These are phyloP conservation scores for Bolboschoenoplectus hybrid DNA, from an alignment of 202 grass and related monocot genomes.

Conservation along the genomic window DNA sequence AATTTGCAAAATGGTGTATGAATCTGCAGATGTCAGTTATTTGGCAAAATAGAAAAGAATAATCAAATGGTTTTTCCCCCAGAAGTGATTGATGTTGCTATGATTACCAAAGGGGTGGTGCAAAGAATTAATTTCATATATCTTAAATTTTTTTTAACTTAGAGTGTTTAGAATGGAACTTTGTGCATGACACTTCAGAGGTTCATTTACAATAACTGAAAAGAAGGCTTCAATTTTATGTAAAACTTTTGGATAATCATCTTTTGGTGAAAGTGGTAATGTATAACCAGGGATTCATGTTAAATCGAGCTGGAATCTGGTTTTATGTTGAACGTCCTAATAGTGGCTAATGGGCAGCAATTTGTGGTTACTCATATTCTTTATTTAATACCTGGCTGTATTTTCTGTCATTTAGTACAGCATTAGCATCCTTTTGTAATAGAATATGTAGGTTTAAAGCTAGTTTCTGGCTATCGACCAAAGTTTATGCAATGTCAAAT, in stretches of 20 bases:
- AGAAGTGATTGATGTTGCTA: not conserved
- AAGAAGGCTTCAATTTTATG: slow-evolving; percentile 2
- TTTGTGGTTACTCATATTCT: not conserved
- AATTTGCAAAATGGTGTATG: slow-evolving; percentile 6
- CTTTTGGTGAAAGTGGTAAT: not conserved
- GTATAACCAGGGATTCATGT: not conserved
- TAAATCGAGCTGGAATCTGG: not conserved
- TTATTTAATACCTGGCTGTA: not conserved
- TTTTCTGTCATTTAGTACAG: slow-evolving; percentile 7
- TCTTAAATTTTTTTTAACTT: not conserved
- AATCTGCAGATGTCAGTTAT: not conserved
- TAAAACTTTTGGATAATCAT: not conserved
- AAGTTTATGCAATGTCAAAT: not conserved
- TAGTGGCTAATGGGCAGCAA: not conserved
- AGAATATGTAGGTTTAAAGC: not conserved
- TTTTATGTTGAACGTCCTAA: not conserved
- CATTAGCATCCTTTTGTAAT: not conserved
- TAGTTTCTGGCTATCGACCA: not conserved
- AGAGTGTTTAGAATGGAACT: not conserved
- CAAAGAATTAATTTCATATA: not conserved
- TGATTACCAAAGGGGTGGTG: not conserved
- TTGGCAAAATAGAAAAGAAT: not conserved
- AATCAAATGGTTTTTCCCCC: not conserved
- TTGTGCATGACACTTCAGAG: not conserved
- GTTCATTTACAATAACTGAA: not conserved